Evolutionary conservation across 306 rosid genomes (phyloP), one percentile per base, ranked within the genome.

Genomic region (Trichosanthes truncata): DNA sequence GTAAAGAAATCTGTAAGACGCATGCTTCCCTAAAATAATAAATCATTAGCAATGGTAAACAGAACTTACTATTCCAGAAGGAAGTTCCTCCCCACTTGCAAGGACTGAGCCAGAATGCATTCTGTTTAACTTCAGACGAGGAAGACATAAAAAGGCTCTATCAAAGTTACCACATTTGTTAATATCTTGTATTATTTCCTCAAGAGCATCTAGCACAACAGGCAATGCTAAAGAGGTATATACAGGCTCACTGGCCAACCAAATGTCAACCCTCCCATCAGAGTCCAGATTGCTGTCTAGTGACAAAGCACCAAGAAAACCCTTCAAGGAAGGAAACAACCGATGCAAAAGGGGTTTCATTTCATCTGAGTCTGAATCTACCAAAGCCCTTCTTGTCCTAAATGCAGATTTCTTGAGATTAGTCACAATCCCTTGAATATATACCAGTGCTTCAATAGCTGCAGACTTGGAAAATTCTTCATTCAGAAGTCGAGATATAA

Each of bases 31-130:
- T 53, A 25, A 48, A 45, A 68, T 31, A 72, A 81, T 29, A 46
- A 33, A 29, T 49, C 75, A 84, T 79, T 29, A 49, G 78, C 53
- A 80, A 40, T 66, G 77, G 83, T 23, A 84, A 86, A 45, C 41
- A 74, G 79, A 83, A 89, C 97, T 92, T 88, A 95, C 98, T 84
- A 92, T 95, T 81, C 98, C 98, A 57, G 88, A 84, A 31, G 97
- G 98, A 82, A 95, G 82, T 88, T 92, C 98, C 84, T 95, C 98
- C 20, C 96, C 94, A 79, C 90, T 95, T 61, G 97, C 95, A 82
- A 81, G 79, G 75, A 87, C 98, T 21, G 85, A 85, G 81, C 97
- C 98, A 2, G 97, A 95, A 87, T 95, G 98, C 60, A 95, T 85
- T 87, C 98, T 87, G 77, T 89, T 89, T 77, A 83, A 79, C 93